Conservation (phyloP, 1,139 yeast species). For the Taiozyma sp. region DNA sequence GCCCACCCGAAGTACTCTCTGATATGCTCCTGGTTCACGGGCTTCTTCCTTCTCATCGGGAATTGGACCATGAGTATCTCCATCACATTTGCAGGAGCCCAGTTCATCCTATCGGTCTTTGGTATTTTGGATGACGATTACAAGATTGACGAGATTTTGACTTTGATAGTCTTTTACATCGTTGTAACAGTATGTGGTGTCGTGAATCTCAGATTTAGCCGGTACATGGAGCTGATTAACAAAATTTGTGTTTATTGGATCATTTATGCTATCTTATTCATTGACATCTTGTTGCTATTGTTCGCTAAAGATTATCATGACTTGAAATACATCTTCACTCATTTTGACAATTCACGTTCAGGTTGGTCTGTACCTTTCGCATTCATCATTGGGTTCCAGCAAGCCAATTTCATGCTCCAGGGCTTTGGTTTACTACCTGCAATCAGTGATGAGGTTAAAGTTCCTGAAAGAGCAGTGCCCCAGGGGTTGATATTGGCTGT, state of each 20-base stretch:
- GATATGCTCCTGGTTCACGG: conserved; percentile 65
- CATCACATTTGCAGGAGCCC: conserved; percentile 70
- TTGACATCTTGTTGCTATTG: conserved; percentile 54
- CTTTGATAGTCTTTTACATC: conserved; percentile 48
- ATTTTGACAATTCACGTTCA: conserved; percentile 62
- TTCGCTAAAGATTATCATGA: conserved; percentile 60
- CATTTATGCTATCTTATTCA: conserved; percentile 61
- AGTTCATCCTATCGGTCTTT: conserved; percentile 58
- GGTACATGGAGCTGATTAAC: conserved; percentile 56
- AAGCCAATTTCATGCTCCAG: conserved; percentile 71
- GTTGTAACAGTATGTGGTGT: conserved; percentile 57
- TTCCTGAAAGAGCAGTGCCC: conserved; percentile 74
- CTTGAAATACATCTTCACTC: conserved; percentile 53
- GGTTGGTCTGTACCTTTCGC: conserved; percentile 67
- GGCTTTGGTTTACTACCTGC: conserved; percentile 83
- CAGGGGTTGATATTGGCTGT: conserved; percentile 68
- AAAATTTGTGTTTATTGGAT: conserved; percentile 70
- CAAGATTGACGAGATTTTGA: conserved; percentile 49
- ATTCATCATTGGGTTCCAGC: conserved; percentile 69
- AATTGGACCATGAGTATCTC: conserved; percentile 74
- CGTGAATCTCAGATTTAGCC: conserved; percentile 54
- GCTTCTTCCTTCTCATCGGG: conserved; percentile 69
- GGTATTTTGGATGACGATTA: conserved; percentile 56
- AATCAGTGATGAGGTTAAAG: conserved; percentile 75
- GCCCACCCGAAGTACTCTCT: conserved; percentile 51